phyloP scores from a whole-genome alignment of 495 filamentous ascomycete genomes.

The Hyaloscypha bicolor region DNA sequence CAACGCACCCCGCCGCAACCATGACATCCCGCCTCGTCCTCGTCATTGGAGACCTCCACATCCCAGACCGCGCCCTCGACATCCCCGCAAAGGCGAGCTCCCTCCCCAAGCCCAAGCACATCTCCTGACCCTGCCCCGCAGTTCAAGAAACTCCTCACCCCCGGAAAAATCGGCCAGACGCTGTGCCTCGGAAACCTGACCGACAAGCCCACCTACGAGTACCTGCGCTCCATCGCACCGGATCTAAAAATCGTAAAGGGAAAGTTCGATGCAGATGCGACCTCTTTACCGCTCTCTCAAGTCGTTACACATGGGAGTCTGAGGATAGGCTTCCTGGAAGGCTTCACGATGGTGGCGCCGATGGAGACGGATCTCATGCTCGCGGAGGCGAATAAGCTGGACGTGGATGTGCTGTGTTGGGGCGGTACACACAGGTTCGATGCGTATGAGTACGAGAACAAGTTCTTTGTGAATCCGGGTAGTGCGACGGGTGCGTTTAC shows the following conservation, averaged over 20 bases:
- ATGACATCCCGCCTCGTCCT: conserved; percentile 87
- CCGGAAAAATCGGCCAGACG: conserved; percentile 97
- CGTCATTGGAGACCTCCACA: conserved; percentile 95
- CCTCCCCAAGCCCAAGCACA: conserved; percentile 1
- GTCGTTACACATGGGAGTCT: conserved; percentile 93
- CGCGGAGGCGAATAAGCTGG: conserved; percentile 92
- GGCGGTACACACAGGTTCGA: conserved; percentile 97
- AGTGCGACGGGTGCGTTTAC: conserved; percentile 86
- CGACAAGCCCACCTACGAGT: conserved; percentile 90
- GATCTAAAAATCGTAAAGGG: conserved; percentile 91
- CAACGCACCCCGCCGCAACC: conserved; percentile 15
- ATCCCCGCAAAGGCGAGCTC: conserved; percentile 81
- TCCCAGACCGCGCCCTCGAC: conserved; percentile 88
- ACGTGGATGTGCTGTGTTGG: conserved; percentile 96
- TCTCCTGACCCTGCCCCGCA: conserved; percentile 39
- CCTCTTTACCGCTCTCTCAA: conserved; percentile 86
- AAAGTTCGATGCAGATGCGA: conserved; percentile 90
- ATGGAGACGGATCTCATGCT: conserved; percentile 89
- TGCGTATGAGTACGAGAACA: conserved; percentile 97
- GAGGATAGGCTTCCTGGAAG: conserved; percentile 95
- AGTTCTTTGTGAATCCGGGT: conserved; percentile 99
- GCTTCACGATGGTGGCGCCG: conserved; percentile 89
- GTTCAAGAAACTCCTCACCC: conserved; percentile 98
- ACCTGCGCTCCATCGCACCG: conserved; percentile 86
- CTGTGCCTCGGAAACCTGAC: conserved; percentile 97